Conservation (phyloP, 2,329 filamentous ascomycete genomes). For the Alternaria arborescens region DNA sequence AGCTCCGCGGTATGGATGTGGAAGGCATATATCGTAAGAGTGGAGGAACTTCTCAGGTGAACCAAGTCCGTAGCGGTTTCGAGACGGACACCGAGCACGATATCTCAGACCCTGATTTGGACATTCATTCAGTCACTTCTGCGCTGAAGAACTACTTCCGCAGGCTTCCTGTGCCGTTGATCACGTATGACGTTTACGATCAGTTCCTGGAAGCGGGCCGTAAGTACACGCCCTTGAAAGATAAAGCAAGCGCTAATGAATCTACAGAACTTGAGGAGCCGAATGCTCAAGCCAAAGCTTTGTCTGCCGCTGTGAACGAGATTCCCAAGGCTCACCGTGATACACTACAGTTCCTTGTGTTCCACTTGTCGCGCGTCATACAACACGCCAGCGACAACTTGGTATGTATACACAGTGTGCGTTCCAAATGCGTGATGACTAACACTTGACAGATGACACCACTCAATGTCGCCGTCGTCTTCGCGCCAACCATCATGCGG, state of each 20-base stretch:
- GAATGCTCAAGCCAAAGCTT: slow-evolving; percentile 58
- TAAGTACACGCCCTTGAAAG: slow-evolving; percentile 55
- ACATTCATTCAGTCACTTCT: slow-evolving; percentile 96
- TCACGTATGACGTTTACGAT: slow-evolving; percentile 94
- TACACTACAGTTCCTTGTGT: slow-evolving; percentile 90
- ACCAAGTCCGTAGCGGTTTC: slow-evolving; percentile 89
- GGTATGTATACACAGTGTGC: slow-evolving; percentile 60
- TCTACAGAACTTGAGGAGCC: slow-evolving; percentile 69
- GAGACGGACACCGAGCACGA: slow-evolving; percentile 86
- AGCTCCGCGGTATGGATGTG: slow-evolving; percentile 93
- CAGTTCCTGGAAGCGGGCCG: slow-evolving; percentile 81
- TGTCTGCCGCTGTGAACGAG: slow-evolving; percentile 77
- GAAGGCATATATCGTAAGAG: slow-evolving; percentile 99
- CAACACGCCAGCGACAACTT: slow-evolving; percentile 84
- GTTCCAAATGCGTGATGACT: slow-evolving; percentile 12
- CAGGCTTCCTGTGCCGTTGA: slow-evolving; percentile 84
- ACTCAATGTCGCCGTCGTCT: slow-evolving; percentile 94
- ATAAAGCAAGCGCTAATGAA: slow-evolving; percentile 9
- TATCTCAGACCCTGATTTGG: slow-evolving; percentile 90
- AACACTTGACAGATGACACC: slow-evolving; percentile 78
- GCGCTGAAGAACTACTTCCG: slow-evolving; percentile 98
- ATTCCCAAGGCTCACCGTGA: slow-evolving; percentile 86
- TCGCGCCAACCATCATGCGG: slow-evolving; percentile 96
- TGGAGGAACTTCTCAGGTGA: slow-evolving; percentile 89
- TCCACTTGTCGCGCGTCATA: slow-evolving; percentile 89